Base-by-base conservation (phyloP, 139 green algal genomes). In the Tetratostichococcus sp. region DNA sequence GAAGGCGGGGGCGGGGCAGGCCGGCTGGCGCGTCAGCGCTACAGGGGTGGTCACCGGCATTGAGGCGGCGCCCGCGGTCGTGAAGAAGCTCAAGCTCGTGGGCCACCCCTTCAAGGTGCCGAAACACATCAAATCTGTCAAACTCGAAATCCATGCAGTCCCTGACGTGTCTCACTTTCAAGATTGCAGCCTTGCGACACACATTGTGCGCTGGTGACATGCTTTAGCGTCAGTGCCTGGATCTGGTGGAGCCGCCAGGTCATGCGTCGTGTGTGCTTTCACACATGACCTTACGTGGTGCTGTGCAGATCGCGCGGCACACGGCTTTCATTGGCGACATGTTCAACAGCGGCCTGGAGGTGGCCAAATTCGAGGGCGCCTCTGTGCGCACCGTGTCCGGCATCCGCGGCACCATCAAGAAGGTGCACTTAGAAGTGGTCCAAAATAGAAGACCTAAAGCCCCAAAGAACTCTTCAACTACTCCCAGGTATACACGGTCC, bases 11-110 rank as follows among this genome's bases (percentile, higher is more conserved):
- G 74, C 33, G 50, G 34, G 71, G 75, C 70, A 79, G 75, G 31
- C 43, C 26, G 74, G 72, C 8, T 98, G 94, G 90, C 88, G 95
- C 62, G 89, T 98, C 35, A 89, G 85, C 26, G 95, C 86, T n/a
- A 98, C 95, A 26, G 96, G 93, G 1, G 91, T 97, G 39, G 89
- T 98, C 30, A 77, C 96, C 77, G 90, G 95, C 79, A 84, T 96
- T 79, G 94, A 98, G 70, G 88, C 93, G 1, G 82, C 85, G 1
- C 71, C 82, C n/a, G 32, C 69, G 31, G 30, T 97, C 17, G 87
- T 97, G 68, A 98, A 98, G 84, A 98, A 98, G 87, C 89, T 98
- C 30, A 98, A 98, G 90, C 91, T 98, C 73, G 92, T 97, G 43
- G 94, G 94, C 32, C 85, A 84, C 0, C 94, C 94, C 4, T 89